Evolutionary conservation across 495 filamentous ascomycete species (phyloP).

Genomic region (Collariella sp.): DNA sequence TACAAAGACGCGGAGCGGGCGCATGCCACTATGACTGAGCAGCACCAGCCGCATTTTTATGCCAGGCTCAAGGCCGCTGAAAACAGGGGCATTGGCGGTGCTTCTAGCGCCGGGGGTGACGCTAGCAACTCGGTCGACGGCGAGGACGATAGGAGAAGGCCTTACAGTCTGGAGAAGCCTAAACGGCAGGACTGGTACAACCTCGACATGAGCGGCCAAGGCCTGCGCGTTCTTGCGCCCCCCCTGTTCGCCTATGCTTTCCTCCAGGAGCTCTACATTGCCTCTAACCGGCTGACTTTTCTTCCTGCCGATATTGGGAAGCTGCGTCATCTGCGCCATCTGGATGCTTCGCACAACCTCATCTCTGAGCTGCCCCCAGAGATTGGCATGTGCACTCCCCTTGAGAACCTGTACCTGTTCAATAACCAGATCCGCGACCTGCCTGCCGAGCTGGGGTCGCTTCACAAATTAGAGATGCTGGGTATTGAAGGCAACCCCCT

Average conservation of each 20-base stretch:
- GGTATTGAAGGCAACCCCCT: slow-evolving; percentile 90
- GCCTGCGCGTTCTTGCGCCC: slow-evolving; percentile 66
- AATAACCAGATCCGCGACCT: slow-evolving; percentile 79
- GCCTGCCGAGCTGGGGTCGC: slow-evolving; percentile 76
- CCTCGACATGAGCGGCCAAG: slow-evolving; percentile 89
- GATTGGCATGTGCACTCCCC: slow-evolving; percentile 88
- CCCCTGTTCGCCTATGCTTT: slow-evolving; percentile 79
- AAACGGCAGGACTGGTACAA: slow-evolving; percentile 79
- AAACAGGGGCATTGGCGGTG: slow-evolving; percentile 49
- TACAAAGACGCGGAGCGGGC: slow-evolving; percentile 58
- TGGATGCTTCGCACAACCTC: slow-evolving; percentile 85
- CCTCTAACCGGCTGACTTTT: slow-evolving; percentile 73
- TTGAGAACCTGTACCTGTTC: slow-evolving; percentile 72
- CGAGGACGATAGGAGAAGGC: slow-evolving; percentile 59
- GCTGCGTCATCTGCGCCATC: slow-evolving; percentile 63
- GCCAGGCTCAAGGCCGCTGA: slow-evolving; percentile 45
- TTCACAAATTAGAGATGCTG: slow-evolving; percentile 77
- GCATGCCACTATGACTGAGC: slow-evolving; percentile 59
- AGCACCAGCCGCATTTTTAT: slow-evolving; percentile 46
- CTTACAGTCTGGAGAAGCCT: slow-evolving; percentile 44
- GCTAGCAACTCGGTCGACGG: slow-evolving; percentile 44
- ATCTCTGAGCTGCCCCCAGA: slow-evolving; percentile 77
- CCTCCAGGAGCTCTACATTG: slow-evolving; percentile 81
- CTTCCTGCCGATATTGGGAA: slow-evolving; percentile 72
- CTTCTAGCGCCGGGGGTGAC: slow-evolving; percentile 20